Conservation (phyloP, 208 protist genomes). For the Trypanosoma rangeli region DNA sequence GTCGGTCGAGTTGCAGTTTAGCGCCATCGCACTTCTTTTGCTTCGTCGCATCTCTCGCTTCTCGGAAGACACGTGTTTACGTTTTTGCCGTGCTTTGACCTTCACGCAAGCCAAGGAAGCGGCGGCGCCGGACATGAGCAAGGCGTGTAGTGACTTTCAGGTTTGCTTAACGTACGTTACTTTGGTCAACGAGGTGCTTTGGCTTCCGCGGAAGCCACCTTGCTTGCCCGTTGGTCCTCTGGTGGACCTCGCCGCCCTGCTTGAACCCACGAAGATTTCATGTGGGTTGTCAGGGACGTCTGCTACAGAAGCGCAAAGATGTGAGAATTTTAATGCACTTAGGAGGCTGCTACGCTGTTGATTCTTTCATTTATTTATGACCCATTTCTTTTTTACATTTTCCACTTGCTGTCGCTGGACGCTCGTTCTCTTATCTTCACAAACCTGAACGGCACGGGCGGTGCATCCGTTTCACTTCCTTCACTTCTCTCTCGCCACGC, state of each 20-base stretch:
- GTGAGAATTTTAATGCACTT: neutral
- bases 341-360: neutral
- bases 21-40: neutral
- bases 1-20: constrained; percentile 4
- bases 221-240: neutral
- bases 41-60: neutral
- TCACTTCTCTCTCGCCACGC: neutral
- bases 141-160: constrained; percentile 1
- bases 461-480: neutral
- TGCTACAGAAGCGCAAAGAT: neutral
- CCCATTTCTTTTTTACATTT: no score
- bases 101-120: neutral
- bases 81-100: neutral
- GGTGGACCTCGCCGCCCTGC: neutral
- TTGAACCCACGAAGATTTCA: neutral
- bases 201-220: neutral
- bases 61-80: neutral
- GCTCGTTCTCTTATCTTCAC: no score
- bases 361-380: no score
- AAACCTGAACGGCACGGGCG: no score
- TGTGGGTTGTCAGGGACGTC: neutral
- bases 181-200: constrained; percentile 9
- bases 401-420: no score
- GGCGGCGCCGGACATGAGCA: neutral
- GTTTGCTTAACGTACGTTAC: constrained; percentile 11